Percentiles rank a stretch among this genome's conserved stretches.
These are phyloP conservation scores for Leucocoprinus gongylophorus DNA, from an alignment of 1,284 basidiomycete genomes.

Conservation along the genomic window DNA sequence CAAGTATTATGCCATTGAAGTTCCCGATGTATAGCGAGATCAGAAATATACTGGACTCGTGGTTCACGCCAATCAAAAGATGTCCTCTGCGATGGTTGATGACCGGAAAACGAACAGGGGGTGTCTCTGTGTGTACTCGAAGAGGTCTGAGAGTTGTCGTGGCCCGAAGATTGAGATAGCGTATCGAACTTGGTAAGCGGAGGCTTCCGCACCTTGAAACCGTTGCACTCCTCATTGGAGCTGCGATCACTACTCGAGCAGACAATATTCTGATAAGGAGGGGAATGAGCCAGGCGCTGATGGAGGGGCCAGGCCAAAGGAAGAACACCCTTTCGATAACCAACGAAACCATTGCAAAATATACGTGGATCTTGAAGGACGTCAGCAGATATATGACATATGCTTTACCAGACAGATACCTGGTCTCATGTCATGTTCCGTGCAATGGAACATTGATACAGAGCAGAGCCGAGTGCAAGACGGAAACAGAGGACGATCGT, in stretches of 20 bases:
- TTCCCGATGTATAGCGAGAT: not conserved
- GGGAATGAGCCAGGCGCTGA: not conserved
- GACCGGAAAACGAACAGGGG: not conserved
- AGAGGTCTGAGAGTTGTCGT: not conserved
- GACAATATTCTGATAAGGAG: not conserved
- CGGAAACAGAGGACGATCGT: too few relatives aligned
- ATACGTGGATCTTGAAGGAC: not conserved
- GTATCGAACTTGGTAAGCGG: not conserved
- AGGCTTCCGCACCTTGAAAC: not conserved
- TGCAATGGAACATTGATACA: not conserved
- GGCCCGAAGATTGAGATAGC: not conserved
- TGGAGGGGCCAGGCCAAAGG: not conserved
- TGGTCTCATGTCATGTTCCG: not conserved
- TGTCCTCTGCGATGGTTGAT: not conserved
- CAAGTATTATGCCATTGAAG: conserved; percentile 25
- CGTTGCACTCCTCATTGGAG: not conserved
- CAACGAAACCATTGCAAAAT: not conserved
- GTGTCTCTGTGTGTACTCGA: too few relatives aligned
- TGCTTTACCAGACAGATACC: too few relatives aligned
- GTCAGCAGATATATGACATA: not conserved
- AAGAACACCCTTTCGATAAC: not conserved
- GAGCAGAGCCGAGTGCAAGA: not conserved
- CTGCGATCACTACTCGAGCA: not conserved
- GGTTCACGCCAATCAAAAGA: not conserved
- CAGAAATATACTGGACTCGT: not conserved